Conservation (phyloP, 768 basidiomycete species). For the Phylloporus arenicola region DNA sequence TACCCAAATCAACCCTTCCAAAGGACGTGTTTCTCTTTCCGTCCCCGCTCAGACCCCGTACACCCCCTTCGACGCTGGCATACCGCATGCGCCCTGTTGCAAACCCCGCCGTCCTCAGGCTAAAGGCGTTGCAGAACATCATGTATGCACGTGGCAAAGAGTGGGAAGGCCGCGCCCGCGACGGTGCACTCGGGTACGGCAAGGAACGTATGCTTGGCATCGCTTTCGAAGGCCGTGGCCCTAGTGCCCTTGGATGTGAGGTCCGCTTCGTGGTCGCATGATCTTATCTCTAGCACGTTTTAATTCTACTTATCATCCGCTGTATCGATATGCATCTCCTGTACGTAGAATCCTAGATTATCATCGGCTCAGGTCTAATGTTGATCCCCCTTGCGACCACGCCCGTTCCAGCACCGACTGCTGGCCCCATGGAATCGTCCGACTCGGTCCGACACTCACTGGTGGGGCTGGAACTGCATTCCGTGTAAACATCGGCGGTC, state of each 20-base stretch:
- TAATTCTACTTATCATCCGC: constrained; percentile 26
- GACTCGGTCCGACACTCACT: constrained; percentile 32
- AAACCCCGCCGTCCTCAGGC: constrained; percentile 54
- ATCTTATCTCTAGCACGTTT: constrained; percentile 21
- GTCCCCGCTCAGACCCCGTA: constrained; percentile 39
- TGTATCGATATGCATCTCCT: constrained; percentile 30
- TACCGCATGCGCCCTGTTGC: constrained; percentile 53
- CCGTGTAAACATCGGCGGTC: constrained; percentile 51
- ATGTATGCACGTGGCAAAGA: constrained; percentile 38
- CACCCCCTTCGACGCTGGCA: constrained; percentile 26
- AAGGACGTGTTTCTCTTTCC: constrained; percentile 38
- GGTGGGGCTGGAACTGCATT: constrained; percentile 32
- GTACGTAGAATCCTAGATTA: background rate
- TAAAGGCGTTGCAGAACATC: constrained; percentile 58
- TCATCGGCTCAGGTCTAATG: constrained; percentile 38
- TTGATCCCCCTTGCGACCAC: constrained; percentile 39
- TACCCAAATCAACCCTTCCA: constrained; percentile 24
- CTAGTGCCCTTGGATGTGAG: constrained; percentile 44
- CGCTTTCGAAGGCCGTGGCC: constrained; percentile 58
- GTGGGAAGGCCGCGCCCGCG: constrained; percentile 46
- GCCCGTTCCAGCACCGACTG: constrained; percentile 38
- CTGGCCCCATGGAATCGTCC: constrained; percentile 38
- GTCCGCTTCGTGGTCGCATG: constrained; percentile 32
- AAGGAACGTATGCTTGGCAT: constrained; percentile 53
- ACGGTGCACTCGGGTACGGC: constrained; percentile 49